Conservation (phyloP, 1,284 basidiomycete genomes). For the Neonothopanus nambi region DNA sequence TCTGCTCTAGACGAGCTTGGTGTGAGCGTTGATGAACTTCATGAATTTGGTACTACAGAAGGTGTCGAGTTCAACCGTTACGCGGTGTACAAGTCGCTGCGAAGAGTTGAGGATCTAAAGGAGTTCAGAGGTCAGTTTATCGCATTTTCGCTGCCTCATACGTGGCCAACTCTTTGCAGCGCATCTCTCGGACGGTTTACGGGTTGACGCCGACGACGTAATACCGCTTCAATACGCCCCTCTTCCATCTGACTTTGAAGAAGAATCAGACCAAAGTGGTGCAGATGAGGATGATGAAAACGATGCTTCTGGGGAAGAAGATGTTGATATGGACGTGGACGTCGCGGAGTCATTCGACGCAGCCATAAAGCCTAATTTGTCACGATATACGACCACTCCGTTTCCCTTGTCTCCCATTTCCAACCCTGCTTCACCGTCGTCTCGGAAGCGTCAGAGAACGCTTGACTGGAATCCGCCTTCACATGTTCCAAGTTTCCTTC, state of each 20-base stretch:
- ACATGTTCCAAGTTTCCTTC: conserved; percentile 65
- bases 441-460: conserved; percentile 56
- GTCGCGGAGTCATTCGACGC: conserved; percentile 13
- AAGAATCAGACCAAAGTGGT: conserved; percentile 34
- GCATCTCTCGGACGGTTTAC: conserved; percentile 59
- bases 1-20: conserved; percentile 74
- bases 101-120: conserved; percentile 66
- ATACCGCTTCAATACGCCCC: conserved; percentile 57
- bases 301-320: conserved; percentile 23
- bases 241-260: conserved; percentile 40
- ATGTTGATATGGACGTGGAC: conserved; percentile 31
- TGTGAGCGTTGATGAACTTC: conserved; percentile 65
- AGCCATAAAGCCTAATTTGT: conserved; percentile 29
- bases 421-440: conserved; percentile 50
- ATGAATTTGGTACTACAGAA: conserved; percentile 61
- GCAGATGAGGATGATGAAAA: conserved; percentile 32
- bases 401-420: conserved; percentile 60
- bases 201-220: conserved; percentile 51
- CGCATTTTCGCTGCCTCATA: conserved; percentile 12
- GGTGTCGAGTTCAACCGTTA: conserved; percentile 67
- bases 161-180: conserved; percentile 40
- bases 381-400: conserved; percentile 40
- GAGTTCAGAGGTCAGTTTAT: conserved; percentile 60
- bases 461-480: conserved; percentile 58
- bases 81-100: conserved; percentile 51